A percentile compares a stretch with the other conserved stretches of the same genome.
Conservation (phyloP, 2,329 filamentous ascomycete species). For the Rhinocladiella similis region DNA sequence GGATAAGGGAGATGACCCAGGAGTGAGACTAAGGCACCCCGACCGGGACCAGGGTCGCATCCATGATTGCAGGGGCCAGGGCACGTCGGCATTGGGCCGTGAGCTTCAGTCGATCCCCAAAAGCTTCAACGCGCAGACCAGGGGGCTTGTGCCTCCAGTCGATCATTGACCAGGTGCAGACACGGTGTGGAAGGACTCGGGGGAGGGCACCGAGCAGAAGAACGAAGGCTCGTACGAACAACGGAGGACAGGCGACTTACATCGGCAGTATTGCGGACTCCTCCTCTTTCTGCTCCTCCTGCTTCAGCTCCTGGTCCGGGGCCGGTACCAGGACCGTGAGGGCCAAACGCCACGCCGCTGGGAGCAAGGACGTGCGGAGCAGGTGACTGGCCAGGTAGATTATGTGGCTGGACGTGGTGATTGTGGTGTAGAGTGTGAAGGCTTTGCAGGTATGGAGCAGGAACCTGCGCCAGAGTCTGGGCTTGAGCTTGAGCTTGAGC, state of each 20-base stretch:
- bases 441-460: not conserved
- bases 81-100: constrained; percentile 6
- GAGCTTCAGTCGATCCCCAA: constrained; percentile 10
- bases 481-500: constrained; percentile 6
- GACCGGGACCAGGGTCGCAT: constrained; percentile 13
- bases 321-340: constrained; percentile 2
- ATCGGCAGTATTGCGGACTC: not conserved
- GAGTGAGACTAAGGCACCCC: constrained; percentile 4
- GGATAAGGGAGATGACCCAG: constrained; percentile 13
- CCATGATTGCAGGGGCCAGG: constrained; percentile 5
- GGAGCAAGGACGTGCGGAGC: constrained; percentile 7
- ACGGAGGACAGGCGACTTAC: constrained; percentile 14
- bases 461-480: not conserved
- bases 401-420: constrained; percentile 1
- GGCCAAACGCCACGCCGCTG: constrained; percentile 1
- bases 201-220: not conserved
- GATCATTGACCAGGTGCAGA: not conserved
- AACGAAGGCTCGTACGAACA: not conserved
- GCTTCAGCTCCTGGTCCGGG: not conserved
- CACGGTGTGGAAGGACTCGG: not conserved
- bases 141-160: constrained; percentile 3
- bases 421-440: not conserved
- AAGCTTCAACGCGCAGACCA: constrained; percentile 26
- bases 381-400: constrained; percentile 5
- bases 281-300: too few relatives aligned